Base-by-base conservation (phyloP, 2,329 filamentous ascomycete genomes). In the Aspergillus spinulosporus region DNA sequence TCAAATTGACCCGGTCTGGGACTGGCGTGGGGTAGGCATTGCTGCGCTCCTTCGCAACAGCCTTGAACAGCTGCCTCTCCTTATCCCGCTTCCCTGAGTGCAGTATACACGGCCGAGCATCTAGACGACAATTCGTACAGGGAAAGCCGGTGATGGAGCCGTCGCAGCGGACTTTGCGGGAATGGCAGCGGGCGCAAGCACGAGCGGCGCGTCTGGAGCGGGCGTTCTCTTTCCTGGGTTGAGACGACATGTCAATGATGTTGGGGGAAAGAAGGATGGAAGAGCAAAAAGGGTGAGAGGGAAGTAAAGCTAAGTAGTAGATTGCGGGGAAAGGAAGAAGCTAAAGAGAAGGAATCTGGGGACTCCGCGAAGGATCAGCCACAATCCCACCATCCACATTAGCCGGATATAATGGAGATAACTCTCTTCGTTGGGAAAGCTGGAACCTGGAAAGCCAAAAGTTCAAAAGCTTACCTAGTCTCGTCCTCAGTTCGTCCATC, bases 51-150 rank as follows among this genome's bases (percentile, higher is more conserved):
- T 32, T 52, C 7, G 36, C 49, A 46, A 57, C 36, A 2, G 45
- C 32, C 29, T 32, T 46, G n/a, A 49, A 21, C 36, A 57, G 21
- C 49, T 57, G 54, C 49, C 49, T 57, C 45, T 52, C 54, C 28
- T 52, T 52, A 32, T 52, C 54, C 15, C 54, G 44, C 37, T 52
- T 57, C 14, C 54, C 54, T 5, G 54, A 52, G 46, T 53, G 55
- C 14, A 53, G 12, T 2, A 56, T 51, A 53, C 58, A 60, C 34
- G 58, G 32, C 26, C 49, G 49, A 11, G 53, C 55, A 14, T 60
- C 58, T 26, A 60, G 46, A 39, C 58, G 58, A 36, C 58, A 60
- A 40, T 58, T 60, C 39, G 58, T 60, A 43, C 58, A 60, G 28
- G 58, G 58, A 21, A 60, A 58, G 11, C 58, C 58, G 40, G 50